Base-by-base conservation (phyloP, 1,284 basidiomycete genomes). In the Austropuccinia psidii region DNA sequence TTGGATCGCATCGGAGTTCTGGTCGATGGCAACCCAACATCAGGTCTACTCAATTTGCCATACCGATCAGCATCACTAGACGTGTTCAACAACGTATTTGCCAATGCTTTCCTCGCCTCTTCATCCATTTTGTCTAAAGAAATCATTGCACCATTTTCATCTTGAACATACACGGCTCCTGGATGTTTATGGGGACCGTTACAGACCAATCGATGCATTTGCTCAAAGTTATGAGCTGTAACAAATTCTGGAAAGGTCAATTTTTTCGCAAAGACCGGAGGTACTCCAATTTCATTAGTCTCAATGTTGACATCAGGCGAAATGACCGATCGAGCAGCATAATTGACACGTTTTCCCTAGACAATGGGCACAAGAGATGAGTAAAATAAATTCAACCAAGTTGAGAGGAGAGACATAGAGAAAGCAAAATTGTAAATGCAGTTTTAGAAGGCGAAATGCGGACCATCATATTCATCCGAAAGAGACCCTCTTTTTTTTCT, bases 401-500 rank as follows among this genome's bases (percentile, higher is more conserved):
- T 21, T 74, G n/a, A 62, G 13, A 49, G 43, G 29, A 19, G 43
- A 65, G 61, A 31, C 49, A 29, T n/a, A 21, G 64, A 55, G 60
- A 65, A 62, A 29, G 52, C 41, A 65, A 54, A 35, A 54, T 21
- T 19, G 55, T 74, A 11, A 45, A 45, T 45, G n/a, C 43, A 45
- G 11, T 45, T 45, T 45, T 11, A 45, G 43, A 68, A 11, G 64
- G 37, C 41, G 15, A 70, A 49, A 43, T 21, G 27, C 15, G 76
- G 75, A 91, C 92, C 96, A 99, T 99, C 96, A 99, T 98, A 81
- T 99, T 89, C 83, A 95, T 97, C 76, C 96, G 86, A 86, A 99
- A 99, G 64, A 99, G 82, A 73, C 96, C 96, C 78, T 98, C 96
- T 83, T 99, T 99, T 86, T 98, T 98, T 83, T 99, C 96, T 77